Conservation (phyloP, 495 filamentous ascomycete genomes). For the Aspergillus coremiiformis region DNA sequence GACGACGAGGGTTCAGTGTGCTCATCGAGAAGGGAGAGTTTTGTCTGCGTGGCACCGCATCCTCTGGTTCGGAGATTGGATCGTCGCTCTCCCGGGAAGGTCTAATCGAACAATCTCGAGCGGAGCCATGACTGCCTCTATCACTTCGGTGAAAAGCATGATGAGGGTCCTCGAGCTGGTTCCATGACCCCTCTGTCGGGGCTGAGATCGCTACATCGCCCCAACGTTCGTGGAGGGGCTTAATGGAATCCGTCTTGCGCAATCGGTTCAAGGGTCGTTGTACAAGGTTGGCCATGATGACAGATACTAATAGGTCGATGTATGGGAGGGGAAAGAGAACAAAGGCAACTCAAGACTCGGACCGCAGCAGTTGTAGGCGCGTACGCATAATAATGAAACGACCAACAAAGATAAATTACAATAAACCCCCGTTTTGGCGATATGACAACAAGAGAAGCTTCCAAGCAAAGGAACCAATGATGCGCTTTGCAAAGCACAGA, state of each 20-base stretch:
- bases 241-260: slow-evolving; percentile 23
- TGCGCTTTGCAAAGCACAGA: not conserved
- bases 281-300: slow-evolving; percentile 26
- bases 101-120: slow-evolving; percentile 2
- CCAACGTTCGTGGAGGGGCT: slow-evolving; percentile 34
- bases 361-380: not conserved
- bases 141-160: slow-evolving; percentile 14
- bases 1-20: slow-evolving; percentile 22
- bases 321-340: not conserved
- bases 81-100: slow-evolving; percentile 5
- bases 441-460: not conserved
- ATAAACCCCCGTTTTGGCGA: no score
- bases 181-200: slow-evolving; percentile 38
- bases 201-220: slow-evolving; percentile 34
- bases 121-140: slow-evolving; percentile 26
- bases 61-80: slow-evolving; percentile 3
- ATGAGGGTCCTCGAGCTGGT: slow-evolving; percentile 32
- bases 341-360: not conserved
- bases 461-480: not conserved
- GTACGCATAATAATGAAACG: not conserved
- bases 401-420: not conserved
- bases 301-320: not conserved
- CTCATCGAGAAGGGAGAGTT: slow-evolving; percentile 22
- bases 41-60: slow-evolving; percentile 9
- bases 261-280: slow-evolving; percentile 28